Evolutionary conservation across 139 green algal genomes (phyloP).

Genomic region (Tetraselmis striata): DNA sequence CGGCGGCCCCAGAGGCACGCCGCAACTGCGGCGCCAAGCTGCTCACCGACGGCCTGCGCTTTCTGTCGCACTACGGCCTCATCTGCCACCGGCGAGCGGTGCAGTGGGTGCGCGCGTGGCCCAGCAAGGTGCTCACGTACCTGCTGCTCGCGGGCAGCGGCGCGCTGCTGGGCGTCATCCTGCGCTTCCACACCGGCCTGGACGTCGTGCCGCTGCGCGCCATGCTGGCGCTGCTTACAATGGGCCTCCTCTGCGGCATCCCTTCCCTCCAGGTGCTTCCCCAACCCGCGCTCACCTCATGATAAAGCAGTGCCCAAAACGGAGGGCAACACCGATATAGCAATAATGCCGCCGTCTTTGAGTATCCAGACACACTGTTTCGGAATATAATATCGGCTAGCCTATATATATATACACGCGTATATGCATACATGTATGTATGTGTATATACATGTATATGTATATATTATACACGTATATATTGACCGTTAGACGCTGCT

Average conservation of each 20-base stretch:
- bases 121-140: neutral
- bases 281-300: too few species aligned
- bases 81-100: neutral
- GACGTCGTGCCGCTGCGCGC: neutral
- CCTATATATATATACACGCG: too few species aligned
- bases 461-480: too few species aligned
- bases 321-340: too few species aligned
- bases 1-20: too few species aligned
- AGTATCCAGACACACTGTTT: too few species aligned
- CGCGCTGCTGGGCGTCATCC: neutral
- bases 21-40: neutral
- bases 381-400: too few species aligned
- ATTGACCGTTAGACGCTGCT: too few species aligned
- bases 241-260: neutral
- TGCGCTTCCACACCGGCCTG: neutral
- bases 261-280: neutral
- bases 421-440: too few species aligned
- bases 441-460: too few species aligned
- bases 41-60: neutral
- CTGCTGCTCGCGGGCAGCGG: neutral
- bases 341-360: too few species aligned
- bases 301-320: too few species aligned
- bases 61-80: neutral
- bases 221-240: neutral
- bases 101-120: neutral